Percentiles rank a stretch among this genome's conserved stretches.
Evolutionary conservation across 1,284 basidiomycete genomes (phyloP).

Genomic region (Termitomyces sp.): DNA sequence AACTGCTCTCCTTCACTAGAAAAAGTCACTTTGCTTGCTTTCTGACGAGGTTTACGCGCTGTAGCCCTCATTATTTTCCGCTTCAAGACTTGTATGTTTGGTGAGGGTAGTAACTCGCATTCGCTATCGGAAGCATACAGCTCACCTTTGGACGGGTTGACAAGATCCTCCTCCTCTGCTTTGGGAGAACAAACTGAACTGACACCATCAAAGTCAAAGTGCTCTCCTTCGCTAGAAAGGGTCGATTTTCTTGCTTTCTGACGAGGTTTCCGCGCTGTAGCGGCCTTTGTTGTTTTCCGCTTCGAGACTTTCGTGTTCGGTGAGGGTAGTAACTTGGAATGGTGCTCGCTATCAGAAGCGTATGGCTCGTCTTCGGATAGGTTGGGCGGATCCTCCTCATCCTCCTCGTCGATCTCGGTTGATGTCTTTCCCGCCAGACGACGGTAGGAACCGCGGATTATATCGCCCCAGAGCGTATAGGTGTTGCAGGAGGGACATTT

Average conservation of each 20-base stretch:
- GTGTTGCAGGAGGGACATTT: constrained; percentile 50
- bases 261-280: background rate
- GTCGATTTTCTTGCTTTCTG: background rate
- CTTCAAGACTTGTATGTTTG: too few species aligned
- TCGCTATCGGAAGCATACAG: too few species aligned
- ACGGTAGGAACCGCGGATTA: constrained; percentile 65
- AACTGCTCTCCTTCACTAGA: too few species aligned
- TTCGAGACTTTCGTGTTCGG: constrained; percentile 7
- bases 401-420: constrained; percentile 25
- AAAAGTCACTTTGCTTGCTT: too few species aligned
- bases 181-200: constrained; percentile 19
- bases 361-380: constrained; percentile 23
- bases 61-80: too few species aligned
- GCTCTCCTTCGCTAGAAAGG: constrained; percentile 24
- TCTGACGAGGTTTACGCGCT: too few species aligned
- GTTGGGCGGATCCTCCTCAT: constrained; percentile 24
- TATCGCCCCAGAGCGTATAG: constrained; percentile 67
- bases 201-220: constrained; percentile 26
- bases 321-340: constrained; percentile 4
- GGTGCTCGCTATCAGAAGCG: constrained; percentile 16
- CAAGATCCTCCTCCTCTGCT: too few species aligned
- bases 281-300: constrained; percentile 10
- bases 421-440: constrained; percentile 36
- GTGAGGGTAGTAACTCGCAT: too few species aligned
- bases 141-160: too few species aligned